These are phyloP conservation scores for Forsythia viridissima DNA, from an alignment of 257 asterid species.

Conservation along the genomic window DNA sequence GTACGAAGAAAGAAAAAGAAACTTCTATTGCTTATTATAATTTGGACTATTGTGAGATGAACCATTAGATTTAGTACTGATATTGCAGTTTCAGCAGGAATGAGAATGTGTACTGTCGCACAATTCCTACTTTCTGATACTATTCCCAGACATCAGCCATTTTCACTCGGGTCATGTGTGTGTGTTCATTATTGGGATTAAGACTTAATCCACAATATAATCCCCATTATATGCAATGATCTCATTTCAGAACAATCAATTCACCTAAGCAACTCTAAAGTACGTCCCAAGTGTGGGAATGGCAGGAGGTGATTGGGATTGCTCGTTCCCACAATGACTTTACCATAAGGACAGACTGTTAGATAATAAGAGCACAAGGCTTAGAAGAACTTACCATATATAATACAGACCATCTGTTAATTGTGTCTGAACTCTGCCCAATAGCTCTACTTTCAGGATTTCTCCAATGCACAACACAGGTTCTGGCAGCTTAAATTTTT, in stretches of 20 bases:
- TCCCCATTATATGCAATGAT: not conserved
- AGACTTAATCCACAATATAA: not conserved
- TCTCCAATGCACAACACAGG: slow-evolving; percentile 79
- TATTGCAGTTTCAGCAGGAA: not conserved
- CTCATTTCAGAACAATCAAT: not conserved
- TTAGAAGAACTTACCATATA: slow-evolving; percentile 55
- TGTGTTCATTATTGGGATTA: not conserved
- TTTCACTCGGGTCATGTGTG: not conserved
- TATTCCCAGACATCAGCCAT: too few relatives aligned
- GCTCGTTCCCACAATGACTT: not conserved
- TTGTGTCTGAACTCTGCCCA: slow-evolving; percentile 88
- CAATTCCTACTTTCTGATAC: not conserved
- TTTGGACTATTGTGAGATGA: not conserved
- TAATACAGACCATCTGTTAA: slow-evolving; percentile 67
- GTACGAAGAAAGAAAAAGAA: not conserved
- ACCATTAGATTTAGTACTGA: not conserved
- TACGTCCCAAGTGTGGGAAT: not conserved
- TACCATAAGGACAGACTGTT: not conserved
- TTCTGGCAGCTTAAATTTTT: slow-evolving; percentile 71
- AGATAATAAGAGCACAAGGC: not conserved
- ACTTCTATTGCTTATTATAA: not conserved
- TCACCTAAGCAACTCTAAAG: not conserved
- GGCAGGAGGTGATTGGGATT: not conserved
- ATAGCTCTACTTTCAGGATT: slow-evolving; percentile 66
- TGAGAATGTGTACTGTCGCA: not conserved